Conservation (phyloP, 768 basidiomycete species). For the Boletellus emodensis region DNA sequence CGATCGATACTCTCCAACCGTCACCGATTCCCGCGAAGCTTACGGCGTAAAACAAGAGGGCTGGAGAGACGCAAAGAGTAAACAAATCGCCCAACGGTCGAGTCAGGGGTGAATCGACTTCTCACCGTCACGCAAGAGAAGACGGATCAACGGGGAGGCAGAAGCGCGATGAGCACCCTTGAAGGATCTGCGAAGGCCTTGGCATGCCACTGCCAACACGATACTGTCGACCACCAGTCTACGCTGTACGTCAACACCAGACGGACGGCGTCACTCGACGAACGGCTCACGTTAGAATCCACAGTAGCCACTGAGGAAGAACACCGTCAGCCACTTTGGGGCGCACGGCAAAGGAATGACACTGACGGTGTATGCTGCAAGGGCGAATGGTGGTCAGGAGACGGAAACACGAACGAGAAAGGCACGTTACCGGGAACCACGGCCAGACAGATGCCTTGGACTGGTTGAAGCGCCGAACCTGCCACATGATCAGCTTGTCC, state of each 20-base stretch:
- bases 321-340: background rate
- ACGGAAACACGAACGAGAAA: background rate
- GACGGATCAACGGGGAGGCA: conserved; percentile 5
- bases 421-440: background rate
- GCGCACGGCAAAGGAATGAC: background rate
- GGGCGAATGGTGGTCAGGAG: background rate
- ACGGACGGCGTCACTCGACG: too few species aligned
- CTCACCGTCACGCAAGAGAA: conserved; percentile 10
- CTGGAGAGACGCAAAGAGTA: background rate
- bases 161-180: background rate
- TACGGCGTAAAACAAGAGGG: conserved; percentile 10
- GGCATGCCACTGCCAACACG: conserved; percentile 1
- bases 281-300: conserved; percentile 6
- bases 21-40: background rate
- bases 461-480: background rate
- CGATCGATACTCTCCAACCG: background rate
- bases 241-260: background rate
- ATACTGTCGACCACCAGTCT: conserved; percentile 8
- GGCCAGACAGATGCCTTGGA: conserved; percentile 1
- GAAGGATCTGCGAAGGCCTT: conserved; percentile 2
- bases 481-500: background rate
- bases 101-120: background rate
- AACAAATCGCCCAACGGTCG: background rate
- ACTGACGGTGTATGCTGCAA: conserved; percentile 8
- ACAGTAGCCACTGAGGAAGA: conserved; percentile 10